phyloP scores from a whole-genome alignment of 2,329 filamentous ascomycete species.

The Neonectria magnoliae region DNA sequence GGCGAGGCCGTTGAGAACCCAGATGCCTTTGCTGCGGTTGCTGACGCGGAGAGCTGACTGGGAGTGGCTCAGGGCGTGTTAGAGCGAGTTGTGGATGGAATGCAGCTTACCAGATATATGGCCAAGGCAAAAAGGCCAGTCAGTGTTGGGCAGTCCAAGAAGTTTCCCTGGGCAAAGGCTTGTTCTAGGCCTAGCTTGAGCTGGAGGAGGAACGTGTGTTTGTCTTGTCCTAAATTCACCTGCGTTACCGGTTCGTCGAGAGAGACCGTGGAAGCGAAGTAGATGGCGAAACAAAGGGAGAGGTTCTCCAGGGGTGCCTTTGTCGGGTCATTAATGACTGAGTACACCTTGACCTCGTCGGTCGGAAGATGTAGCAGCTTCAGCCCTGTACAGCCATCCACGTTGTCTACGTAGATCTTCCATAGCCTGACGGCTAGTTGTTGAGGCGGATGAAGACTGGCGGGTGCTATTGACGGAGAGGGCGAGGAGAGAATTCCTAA shows the following conservation, averaged over 20 bases:
- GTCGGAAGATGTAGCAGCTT: conserved; percentile 44
- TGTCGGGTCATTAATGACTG: conserved; percentile 42
- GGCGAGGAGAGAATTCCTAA: conserved; percentile 46
- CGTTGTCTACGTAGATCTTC: conserved; percentile 41
- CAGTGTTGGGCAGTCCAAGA: conserved; percentile 52
- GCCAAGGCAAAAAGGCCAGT: conserved; percentile 47
- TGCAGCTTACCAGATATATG: conserved; percentile 48
- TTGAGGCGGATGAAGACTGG: conserved; percentile 39
- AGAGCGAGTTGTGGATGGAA: no score
- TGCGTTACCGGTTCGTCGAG: conserved; percentile 51
- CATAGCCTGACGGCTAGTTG: conserved; percentile 43
- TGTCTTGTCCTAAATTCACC: conserved; percentile 35
- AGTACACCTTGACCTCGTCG: conserved; percentile 46
- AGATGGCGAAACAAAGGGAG: conserved; percentile 59
- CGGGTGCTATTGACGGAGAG: conserved; percentile 17
- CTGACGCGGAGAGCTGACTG: conserved; percentile 44
- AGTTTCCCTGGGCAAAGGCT: conserved; percentile 50
- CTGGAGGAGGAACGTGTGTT: conserved; percentile 34
- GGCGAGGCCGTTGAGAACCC: conserved; percentile 55
- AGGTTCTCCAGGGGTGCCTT: conserved; percentile 39
- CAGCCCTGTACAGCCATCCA: conserved; percentile 38
- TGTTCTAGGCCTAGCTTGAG: conserved; percentile 50
- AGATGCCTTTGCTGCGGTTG: conserved; percentile 47
- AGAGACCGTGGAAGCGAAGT: conserved; percentile 57
- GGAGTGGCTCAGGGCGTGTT: rapidly evolving